Percentiles rank a stretch among this genome's conserved stretches.
These are phyloP conservation scores for Cyclotella distinguenda DNA, from an alignment of 108 stramenopile genomes.

Conservation along the genomic window DNA sequence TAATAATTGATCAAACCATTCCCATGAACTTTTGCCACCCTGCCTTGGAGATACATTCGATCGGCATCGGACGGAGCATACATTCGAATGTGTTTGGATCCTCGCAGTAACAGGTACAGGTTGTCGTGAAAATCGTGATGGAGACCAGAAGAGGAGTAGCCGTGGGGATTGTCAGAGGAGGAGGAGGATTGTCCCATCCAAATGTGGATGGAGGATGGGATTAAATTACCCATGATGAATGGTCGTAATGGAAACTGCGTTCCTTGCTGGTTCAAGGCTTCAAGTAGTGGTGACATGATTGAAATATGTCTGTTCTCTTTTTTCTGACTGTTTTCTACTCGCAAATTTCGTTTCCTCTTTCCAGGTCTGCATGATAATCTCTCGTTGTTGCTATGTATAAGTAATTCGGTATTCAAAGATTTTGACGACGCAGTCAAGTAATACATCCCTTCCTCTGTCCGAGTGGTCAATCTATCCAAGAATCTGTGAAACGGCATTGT, in stretches of 20 bases:
- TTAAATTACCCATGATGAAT: slow-evolving; percentile 58
- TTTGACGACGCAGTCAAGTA: slow-evolving; percentile 13
- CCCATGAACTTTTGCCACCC: slow-evolving; percentile 66
- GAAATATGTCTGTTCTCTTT: slow-evolving; percentile 39
- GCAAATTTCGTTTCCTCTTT: background rate
- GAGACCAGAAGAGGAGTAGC: slow-evolving; percentile 68
- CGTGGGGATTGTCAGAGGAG: slow-evolving; percentile 6
- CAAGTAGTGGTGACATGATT: slow-evolving; percentile 51
- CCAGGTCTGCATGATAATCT: background rate
- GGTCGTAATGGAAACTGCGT: slow-evolving; percentile 65
- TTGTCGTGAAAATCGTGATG: slow-evolving; percentile 99
- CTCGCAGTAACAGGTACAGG: slow-evolving; percentile 85
- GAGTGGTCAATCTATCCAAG: slow-evolving; percentile 25
- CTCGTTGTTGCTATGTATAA: background rate
- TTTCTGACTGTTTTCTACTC: slow-evolving; percentile 2
- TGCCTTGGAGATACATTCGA: slow-evolving; percentile 74
- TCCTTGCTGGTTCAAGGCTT: slow-evolving; percentile 30
- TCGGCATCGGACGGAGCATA: slow-evolving; percentile 61
- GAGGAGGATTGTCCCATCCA: slow-evolving; percentile 78
- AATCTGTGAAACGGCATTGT: slow-evolving; percentile 37
- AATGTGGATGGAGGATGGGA: slow-evolving; percentile 82
- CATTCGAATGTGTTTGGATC: slow-evolving; percentile 87
- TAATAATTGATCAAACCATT: slow-evolving; percentile 91
- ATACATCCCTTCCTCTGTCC: slow-evolving; percentile 31
- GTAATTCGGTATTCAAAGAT: too few relatives aligned